phyloP scores from a whole-genome alignment of 2,329 filamentous ascomycete species.

The Remersonia thermophila region DNA sequence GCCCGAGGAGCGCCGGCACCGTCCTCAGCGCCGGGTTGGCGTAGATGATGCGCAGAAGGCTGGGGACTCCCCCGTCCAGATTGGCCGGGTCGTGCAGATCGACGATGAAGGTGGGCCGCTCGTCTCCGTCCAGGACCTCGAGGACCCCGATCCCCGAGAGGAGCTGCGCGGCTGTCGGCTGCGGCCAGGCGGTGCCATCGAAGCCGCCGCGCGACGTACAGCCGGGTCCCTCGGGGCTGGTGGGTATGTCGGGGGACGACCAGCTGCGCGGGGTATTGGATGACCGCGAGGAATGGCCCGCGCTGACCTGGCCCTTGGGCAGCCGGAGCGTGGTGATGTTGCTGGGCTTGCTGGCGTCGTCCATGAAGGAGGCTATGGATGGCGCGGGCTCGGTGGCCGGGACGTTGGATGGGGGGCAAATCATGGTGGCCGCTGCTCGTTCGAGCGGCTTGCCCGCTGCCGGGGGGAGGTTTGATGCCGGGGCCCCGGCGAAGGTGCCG shows the following conservation, averaged over 20 bases:
- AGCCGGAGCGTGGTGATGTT: conserved; percentile 44
- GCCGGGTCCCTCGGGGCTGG: conserved; percentile 41
- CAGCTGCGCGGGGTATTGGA: conserved; percentile 42
- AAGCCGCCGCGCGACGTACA: too few species aligned
- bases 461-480: too few species aligned
- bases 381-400: too few species aligned
- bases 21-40: conserved; percentile 55
- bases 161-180: conserved; percentile 38
- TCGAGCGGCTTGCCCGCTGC: too few species aligned
- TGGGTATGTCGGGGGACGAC: conserved; percentile 39
- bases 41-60: conserved; percentile 50
- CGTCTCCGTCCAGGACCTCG: conserved; percentile 65
- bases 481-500: too few species aligned
- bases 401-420: too few species aligned
- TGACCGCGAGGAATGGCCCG: conserved; percentile 33
- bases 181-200: conserved; percentile 38
- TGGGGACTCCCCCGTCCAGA: conserved; percentile 34
- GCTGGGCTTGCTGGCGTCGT: too few species aligned
- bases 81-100: conserved; percentile 51
- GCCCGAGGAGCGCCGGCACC: conserved; percentile 40
- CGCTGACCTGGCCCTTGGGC: conserved; percentile 39
- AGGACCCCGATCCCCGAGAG: conserved; percentile 54
- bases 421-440: too few species aligned
- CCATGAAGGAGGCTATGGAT: too few species aligned
- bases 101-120: conserved; percentile 63